Percentiles rank a stretch among this genome's conserved stretches.
These are phyloP conservation scores for Pisolithus albus DNA, from an alignment of 768 basidiomycete species.

Conservation along the genomic window DNA sequence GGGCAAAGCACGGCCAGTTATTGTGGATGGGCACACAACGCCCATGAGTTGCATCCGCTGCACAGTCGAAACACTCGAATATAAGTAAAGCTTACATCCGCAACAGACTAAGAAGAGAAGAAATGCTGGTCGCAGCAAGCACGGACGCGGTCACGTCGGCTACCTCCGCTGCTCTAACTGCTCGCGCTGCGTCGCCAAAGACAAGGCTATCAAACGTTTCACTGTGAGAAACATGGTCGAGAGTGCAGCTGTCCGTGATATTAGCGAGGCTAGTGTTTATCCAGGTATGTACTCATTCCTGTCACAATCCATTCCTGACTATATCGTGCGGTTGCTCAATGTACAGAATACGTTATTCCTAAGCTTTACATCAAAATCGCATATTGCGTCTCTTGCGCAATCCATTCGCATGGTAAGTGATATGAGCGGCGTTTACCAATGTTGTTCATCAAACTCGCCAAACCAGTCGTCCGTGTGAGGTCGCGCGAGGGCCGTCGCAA, in stretches of 20 bases:
- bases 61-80: no score
- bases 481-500: slow-evolving; percentile 94
- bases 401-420: slow-evolving; percentile 91
- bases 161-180: slow-evolving; percentile 99
- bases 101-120: slow-evolving; percentile 96
- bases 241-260: slow-evolving; percentile 95
- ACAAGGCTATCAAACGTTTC: slow-evolving; percentile 99
- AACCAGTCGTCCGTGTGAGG: slow-evolving; percentile 91
- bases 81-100: slow-evolving; percentile 8
- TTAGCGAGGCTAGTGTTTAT: slow-evolving; percentile 94
- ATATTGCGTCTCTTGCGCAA: slow-evolving; percentile 98
- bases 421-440: background rate
- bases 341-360: slow-evolving; percentile 85
- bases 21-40: background rate
- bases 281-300: slow-evolving; percentile 44
- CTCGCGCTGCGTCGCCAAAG: slow-evolving; percentile 95
- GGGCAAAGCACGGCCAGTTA: background rate
- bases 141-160: slow-evolving; percentile 92
- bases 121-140: slow-evolving; percentile 99
- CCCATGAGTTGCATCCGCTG: background rate
- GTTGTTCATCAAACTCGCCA: background rate
- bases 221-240: slow-evolving; percentile 99
- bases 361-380: slow-evolving; percentile 98
- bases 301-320: background rate
- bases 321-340: background rate